These are phyloP conservation scores for Rhizopogon roseolus DNA, from an alignment of 768 basidiomycete genomes.

Conservation along the genomic window DNA sequence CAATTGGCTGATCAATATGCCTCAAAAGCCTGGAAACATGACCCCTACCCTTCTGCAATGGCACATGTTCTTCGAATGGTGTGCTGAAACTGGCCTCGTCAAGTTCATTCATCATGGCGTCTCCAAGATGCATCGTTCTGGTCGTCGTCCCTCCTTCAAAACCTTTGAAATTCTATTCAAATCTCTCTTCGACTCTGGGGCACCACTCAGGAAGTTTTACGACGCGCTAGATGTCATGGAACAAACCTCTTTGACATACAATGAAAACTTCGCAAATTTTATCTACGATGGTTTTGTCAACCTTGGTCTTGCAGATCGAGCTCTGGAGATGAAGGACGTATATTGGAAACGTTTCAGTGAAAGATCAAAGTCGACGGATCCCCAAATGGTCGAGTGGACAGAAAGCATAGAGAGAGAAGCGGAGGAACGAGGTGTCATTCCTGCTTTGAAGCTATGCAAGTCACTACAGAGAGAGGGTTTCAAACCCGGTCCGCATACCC, in stretches of 20 bases:
- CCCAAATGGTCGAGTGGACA: slow-evolving; percentile 24
- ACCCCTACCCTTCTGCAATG: slow-evolving; percentile 49
- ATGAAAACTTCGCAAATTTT: slow-evolving; percentile 34
- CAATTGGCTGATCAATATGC: slow-evolving; percentile 52
- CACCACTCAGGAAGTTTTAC: slow-evolving; percentile 29
- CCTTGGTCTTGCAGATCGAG: slow-evolving; percentile 30
- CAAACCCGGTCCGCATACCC: slow-evolving; percentile 23
- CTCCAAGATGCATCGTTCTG: slow-evolving; percentile 33
- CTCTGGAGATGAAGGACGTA: slow-evolving; percentile 31
- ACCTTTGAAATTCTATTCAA: slow-evolving; percentile 48
- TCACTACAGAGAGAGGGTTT: slow-evolving; percentile 29
- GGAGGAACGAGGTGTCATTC: slow-evolving; percentile 27
- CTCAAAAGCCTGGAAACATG: slow-evolving; percentile 39
- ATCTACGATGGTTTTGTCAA: slow-evolving; percentile 42
- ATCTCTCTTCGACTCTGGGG: slow-evolving; percentile 32
- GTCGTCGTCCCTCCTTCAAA: slow-evolving; percentile 37
- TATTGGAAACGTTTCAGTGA: slow-evolving; percentile 32
- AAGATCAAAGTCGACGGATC: slow-evolving; percentile 21
- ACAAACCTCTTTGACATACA: slow-evolving; percentile 36
- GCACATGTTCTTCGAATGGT: slow-evolving; percentile 46
- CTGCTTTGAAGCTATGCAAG: slow-evolving; percentile 32
- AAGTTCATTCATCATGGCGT: slow-evolving; percentile 23
- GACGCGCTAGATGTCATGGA: slow-evolving; percentile 45
- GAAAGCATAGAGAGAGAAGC: slow-evolving; percentile 24
- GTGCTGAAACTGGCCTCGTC: slow-evolving; percentile 23